Evolutionary conservation across 371 early-diverging fungal species (phyloP), one percentile per base, ranked within the genome.

Genomic region (Mucor indicus): DNA sequence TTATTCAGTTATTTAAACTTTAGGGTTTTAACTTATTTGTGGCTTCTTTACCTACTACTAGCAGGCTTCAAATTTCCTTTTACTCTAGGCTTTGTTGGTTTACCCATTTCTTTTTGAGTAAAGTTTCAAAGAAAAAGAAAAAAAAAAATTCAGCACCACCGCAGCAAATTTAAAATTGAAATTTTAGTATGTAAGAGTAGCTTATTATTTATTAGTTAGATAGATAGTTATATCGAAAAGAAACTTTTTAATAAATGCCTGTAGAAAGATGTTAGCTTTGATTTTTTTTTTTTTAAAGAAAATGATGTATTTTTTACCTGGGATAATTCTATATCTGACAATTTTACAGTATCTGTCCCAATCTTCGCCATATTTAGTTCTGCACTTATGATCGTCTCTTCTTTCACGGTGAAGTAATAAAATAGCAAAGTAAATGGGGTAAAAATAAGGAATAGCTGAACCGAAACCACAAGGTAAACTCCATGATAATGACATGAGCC

Each of bases 311-410:
- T n/a, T 19, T 12, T 59, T 64, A 67, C 81, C 83, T 35, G 95
- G 95, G 42, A 96, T 74, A 54, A 96, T 90, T 51, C 85, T 79
- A 72, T 84, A 92, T 31, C 83, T 85, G 13, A 96, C 97, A 35
- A 77, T 73, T 25, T 73, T 64, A 56, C 90, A 86, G 74, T 96
- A 96, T 59, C 75, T 72, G 35, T 92, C 88, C 97, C 97, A 96
- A 66, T 91, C 93, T 47, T 84, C 80, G 38, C 92, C 92, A 65
- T 96, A 96, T 72, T 96, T 96, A 33, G 70, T 69, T 32, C 75
- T 77, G 71, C 97, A 96, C 58, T 87, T 84, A 50, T 87, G 82
- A 45, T 95, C 93, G 59, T 96, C 97, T 45, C 97, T 80, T 50
- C 77, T 64, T 44, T 85, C 90, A 35, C 97, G 90, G 66, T 96